phyloP scores from a whole-genome alignment of 306 rosid genomes.

The Cicer bijugum region DNA sequence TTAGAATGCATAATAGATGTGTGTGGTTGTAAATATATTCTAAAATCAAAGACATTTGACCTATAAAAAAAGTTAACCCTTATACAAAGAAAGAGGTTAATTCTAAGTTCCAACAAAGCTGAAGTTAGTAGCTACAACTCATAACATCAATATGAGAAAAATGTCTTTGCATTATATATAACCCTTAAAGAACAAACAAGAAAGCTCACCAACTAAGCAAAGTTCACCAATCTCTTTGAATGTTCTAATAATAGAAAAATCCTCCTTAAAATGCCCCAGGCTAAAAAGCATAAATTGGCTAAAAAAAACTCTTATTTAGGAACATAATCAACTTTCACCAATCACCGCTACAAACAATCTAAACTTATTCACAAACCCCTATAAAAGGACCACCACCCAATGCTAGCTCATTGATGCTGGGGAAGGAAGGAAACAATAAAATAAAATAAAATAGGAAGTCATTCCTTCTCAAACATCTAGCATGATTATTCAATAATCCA shows the following conservation, averaged over 20 bases:
- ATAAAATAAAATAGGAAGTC: neutral
- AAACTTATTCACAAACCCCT: neutral
- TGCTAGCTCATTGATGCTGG: neutral
- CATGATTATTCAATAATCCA: neutral
- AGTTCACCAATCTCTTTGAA: neutral
- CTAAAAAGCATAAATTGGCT: neutral
- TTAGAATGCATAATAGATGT: neutral
- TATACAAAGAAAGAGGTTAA: neutral
- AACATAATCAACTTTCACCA: conserved; percentile 4
- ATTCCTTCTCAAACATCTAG: neutral
- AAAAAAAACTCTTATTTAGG: neutral
- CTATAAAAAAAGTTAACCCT: neutral
- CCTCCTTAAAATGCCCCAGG: neutral
- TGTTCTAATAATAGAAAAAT: neutral
- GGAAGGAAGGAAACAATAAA: neutral
- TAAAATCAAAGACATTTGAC: too few species aligned
- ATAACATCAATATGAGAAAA: neutral
- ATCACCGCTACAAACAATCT: neutral
- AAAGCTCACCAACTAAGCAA: conserved; percentile 1
- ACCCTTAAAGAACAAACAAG: neutral
- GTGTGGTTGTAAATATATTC: neutral
- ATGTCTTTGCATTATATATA: neutral
- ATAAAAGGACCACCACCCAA: neutral
- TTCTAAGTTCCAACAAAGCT: neutral
- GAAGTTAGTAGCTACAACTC: neutral